Evolutionary conservation across 345 rosid genomes (phyloP).

Genomic region (Erodium maritimum): DNA sequence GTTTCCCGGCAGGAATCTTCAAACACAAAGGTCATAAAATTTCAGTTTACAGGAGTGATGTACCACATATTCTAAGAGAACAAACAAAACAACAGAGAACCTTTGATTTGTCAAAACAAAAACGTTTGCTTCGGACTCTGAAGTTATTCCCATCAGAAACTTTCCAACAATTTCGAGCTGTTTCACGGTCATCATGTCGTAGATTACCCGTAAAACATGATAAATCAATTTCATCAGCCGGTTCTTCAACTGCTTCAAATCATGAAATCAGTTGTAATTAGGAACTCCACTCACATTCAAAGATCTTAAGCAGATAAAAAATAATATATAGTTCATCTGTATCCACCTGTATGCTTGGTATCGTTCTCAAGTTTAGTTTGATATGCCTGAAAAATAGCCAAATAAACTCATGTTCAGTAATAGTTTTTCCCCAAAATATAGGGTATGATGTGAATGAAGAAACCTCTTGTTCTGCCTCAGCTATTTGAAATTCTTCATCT

Average conservation of each 20-base stretch:
- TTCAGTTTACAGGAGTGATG: not conserved
- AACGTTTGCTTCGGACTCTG: constrained; percentile 85
- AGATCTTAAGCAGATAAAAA: constrained; percentile 3
- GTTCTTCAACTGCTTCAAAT: constrained; percentile 53
- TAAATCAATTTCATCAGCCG: constrained; percentile 55
- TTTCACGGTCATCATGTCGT: constrained; percentile 72
- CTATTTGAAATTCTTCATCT: constrained; percentile 83
- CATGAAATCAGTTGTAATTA: constrained; percentile 1
- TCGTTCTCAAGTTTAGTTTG: constrained; percentile 37
- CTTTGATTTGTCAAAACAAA: constrained; percentile 84
- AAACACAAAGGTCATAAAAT: constrained; percentile 10
- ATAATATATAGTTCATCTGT: constrained; percentile 7
- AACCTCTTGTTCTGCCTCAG: constrained; percentile 92
- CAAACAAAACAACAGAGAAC: constrained; percentile 19
- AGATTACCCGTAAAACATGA: constrained; percentile 81
- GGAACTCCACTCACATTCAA: constrained; percentile 1
- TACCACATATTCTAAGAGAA: constrained; percentile 4
- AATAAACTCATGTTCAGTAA: constrained; percentile 5
- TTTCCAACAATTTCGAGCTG: constrained; percentile 84
- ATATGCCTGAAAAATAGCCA: constrained; percentile 33
- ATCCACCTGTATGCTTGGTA: constrained; percentile 50
- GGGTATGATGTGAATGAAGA: not conserved
- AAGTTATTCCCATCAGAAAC: constrained; percentile 83
- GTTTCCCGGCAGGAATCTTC: constrained; percentile 93
- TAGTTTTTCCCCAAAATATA: constrained; percentile 1